Conservation (phyloP, 805 yeast species). For the Starmerella bombicola region DNA sequence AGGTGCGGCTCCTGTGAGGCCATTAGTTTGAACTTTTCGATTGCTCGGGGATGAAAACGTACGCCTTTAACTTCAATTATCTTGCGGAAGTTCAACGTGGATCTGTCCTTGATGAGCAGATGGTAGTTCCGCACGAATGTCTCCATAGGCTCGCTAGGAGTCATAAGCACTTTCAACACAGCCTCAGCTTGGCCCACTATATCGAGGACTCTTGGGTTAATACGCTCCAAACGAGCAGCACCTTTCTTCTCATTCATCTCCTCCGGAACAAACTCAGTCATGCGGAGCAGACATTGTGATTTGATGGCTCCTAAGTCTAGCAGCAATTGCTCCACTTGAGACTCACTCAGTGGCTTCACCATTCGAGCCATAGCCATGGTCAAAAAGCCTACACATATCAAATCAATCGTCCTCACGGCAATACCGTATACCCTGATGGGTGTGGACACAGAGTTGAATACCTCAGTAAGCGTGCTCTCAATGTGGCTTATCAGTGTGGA, state of each 20-base stretch:
- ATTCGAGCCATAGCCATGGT: slow-evolving; percentile 42
- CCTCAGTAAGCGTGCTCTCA: slow-evolving; percentile 34
- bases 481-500: slow-evolving; percentile 31
- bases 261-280: slow-evolving; percentile 23
- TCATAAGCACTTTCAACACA: slow-evolving; percentile 54
- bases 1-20: slow-evolving; percentile 18
- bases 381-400: slow-evolving; percentile 43
- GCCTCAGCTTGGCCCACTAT: slow-evolving; percentile 38
- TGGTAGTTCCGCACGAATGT: slow-evolving; percentile 54
- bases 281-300: slow-evolving; percentile 32
- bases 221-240: slow-evolving; percentile 21
- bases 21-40: slow-evolving; percentile 20
- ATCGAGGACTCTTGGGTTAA: slow-evolving; percentile 12
- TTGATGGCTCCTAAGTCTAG: slow-evolving; percentile 60
- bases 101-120: slow-evolving; percentile 51
- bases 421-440: slow-evolving; percentile 33
- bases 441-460: slow-evolving; percentile 44
- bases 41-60: slow-evolving; percentile 16
- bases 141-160: slow-evolving; percentile 53
- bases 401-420: slow-evolving; percentile 64
- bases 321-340: slow-evolving; percentile 67
- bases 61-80: slow-evolving; percentile 53
- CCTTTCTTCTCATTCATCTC: slow-evolving; percentile 31
- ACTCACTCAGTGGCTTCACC: slow-evolving; percentile 50
- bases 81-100: slow-evolving; percentile 49